These are phyloP conservation scores for Dacryopinax spathularia DNA, from an alignment of 768 basidiomycete species.

Conservation along the genomic window DNA sequence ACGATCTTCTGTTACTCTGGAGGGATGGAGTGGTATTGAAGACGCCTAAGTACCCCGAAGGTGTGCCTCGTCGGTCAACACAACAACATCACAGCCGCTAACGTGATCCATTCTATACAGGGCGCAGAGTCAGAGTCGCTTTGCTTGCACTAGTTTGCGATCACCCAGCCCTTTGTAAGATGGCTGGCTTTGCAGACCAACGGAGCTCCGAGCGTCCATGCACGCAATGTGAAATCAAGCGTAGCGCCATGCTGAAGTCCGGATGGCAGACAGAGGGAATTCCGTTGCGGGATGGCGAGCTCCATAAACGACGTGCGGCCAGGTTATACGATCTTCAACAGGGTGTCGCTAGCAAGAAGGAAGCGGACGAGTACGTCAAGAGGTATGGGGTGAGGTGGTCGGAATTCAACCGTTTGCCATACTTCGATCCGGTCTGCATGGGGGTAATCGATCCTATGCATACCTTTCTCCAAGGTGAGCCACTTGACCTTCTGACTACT, in stretches of 20 bases:
- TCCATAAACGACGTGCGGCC: constrained; percentile 11
- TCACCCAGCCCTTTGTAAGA: constrained; percentile 28
- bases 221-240: constrained; percentile 25
- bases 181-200: constrained; percentile 22
- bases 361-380: constrained; percentile 10
- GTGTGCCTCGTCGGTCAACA: not conserved
- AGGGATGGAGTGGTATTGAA: constrained; percentile 15
- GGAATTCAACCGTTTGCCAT: constrained; percentile 20
- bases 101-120: not conserved
- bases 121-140: constrained; percentile 21
- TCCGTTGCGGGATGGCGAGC: constrained; percentile 8
- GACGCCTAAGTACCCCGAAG: constrained; percentile 18
- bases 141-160: constrained; percentile 26
- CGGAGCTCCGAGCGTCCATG: constrained; percentile 25
- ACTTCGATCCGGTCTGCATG: constrained; percentile 21
- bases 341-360: constrained; percentile 5
- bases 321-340: constrained; percentile 6
- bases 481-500: not conserved
- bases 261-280: constrained; percentile 1
- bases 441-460: constrained; percentile 26
- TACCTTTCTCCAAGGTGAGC: constrained; percentile 22
- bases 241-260: constrained; percentile 15
- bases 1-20: constrained; percentile 19
- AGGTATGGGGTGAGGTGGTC: constrained; percentile 16
- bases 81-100: not conserved